phyloP scores from a whole-genome alignment of 352 stramenopile species.

The Phytophthora tubulina region DNA sequence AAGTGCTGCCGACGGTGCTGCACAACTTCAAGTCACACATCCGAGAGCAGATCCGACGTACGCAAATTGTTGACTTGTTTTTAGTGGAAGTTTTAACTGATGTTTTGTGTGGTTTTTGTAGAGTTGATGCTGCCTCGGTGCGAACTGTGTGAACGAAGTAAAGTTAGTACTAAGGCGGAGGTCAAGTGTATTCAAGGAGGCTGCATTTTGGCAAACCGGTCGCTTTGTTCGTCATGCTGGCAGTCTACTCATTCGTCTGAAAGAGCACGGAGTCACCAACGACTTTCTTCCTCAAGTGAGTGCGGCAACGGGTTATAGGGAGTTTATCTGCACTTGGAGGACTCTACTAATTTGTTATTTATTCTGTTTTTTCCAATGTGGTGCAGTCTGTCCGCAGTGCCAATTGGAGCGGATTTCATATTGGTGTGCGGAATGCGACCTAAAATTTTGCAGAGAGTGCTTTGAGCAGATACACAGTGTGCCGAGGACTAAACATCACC shows the following conservation, averaged over 20 bases:
- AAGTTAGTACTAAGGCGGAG: slow-evolving; percentile 24
- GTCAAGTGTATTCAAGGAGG: slow-evolving; percentile 35
- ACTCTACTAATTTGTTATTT: not conserved
- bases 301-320: not conserved
- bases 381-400: slow-evolving; percentile 71
- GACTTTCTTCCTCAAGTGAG: slow-evolving; percentile 43
- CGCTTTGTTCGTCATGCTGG: slow-evolving; percentile 43
- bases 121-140: slow-evolving; percentile 42
- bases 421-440: slow-evolving; percentile 70
- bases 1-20: slow-evolving; percentile 41
- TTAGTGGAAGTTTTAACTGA: not conserved
- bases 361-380: slow-evolving; percentile 1
- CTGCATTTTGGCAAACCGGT: slow-evolving; percentile 17
- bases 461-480: slow-evolving; percentile 63
- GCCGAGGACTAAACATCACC: slow-evolving; percentile 40
- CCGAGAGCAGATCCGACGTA: slow-evolving; percentile 45
- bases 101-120: slow-evolving; percentile 6
- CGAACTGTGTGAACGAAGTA: slow-evolving; percentile 21
- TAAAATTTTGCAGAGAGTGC: slow-evolving; percentile 73
- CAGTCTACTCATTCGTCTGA: slow-evolving; percentile 26
- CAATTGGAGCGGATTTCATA: slow-evolving; percentile 50
- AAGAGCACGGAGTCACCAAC: slow-evolving; percentile 28
- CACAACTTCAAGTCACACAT: slow-evolving; percentile 38
- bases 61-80: not conserved
- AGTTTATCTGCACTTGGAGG: no score